Base-by-base conservation (phyloP, 2,329 filamentous ascomycete genomes). In the Exophiala dermatitidis region DNA sequence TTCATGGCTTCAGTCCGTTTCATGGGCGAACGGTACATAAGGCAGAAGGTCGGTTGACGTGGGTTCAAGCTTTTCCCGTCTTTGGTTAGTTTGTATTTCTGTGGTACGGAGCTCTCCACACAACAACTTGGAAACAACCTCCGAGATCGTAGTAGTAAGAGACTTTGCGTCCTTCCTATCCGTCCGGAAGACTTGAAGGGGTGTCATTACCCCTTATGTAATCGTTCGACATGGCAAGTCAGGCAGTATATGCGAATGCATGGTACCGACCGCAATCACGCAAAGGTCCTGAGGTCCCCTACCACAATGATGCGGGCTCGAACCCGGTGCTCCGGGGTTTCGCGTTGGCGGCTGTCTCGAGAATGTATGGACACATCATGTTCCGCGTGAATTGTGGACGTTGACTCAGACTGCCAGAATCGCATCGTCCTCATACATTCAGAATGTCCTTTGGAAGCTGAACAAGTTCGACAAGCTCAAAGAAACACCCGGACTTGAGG, bases 301-400 rank as follows among this genome's bases (percentile, higher is more conserved):
- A 77, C 57, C 66, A 71, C 28, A 73, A 74, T 58, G 66, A 70
- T n/a, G 67, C 74, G 32, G 78, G 82, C 57, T 75, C 78, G 38
- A 90, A 91, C 65, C 88, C 88, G 0, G 77, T 82, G 1, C 72
- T 94, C 58, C 77, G 83, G 51, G 88, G 88, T 3, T 69, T 77
- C 32, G 69, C 82, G 5, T 72, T 94, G 45, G 74, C 80, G 30
- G 72, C 84, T 48, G 81, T 78, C 40, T 79, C 80, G 48, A 79
- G 75, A 53, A 64, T 86, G 84, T 87, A 71, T 65, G 77, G 26
- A 41, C 5, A 9, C 5, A 26, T 30, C 43, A 46, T 12, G 4
- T 8, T 2, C 10, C 10, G 30, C 30, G 28, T 6, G 9, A 42
- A 37, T 37, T 29, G 30, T 46, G 43, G 26, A 3, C 19, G 7